phyloP scores from a whole-genome alignment of 1,284 basidiomycete species.

The Rhodotorula glutinis region DNA sequence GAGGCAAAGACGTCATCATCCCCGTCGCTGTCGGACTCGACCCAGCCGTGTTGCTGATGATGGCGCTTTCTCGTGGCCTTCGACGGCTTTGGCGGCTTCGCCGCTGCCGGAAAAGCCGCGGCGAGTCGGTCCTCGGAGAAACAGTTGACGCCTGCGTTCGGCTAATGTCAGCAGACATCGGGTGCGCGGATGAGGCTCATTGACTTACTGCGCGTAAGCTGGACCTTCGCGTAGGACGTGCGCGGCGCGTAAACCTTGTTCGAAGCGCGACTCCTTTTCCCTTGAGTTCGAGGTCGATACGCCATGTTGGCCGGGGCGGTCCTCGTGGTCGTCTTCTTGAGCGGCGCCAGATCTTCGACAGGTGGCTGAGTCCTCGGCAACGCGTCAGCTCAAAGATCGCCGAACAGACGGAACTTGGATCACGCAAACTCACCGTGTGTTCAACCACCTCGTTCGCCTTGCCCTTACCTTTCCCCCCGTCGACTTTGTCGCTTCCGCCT shows the following conservation, averaged over 20 bases:
- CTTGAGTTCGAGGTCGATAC: background rate
- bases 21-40: background rate
- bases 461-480: too few relatives aligned
- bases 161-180: background rate
- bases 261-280: background rate
- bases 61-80: too few relatives aligned
- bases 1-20: background rate
- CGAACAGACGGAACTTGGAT: background rate
- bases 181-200: too few relatives aligned
- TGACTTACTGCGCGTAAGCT: too few relatives aligned
- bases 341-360: too few relatives aligned
- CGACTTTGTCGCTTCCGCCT: too few relatives aligned
- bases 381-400: too few relatives aligned
- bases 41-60: background rate
- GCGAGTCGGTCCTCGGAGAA: slow-evolving; percentile 1
- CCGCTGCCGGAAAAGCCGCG: background rate
- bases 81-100: background rate
- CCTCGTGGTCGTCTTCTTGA: too few relatives aligned
- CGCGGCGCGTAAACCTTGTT: background rate
- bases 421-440: too few relatives aligned
- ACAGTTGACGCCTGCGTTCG: background rate
- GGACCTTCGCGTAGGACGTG: background rate
- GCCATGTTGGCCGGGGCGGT: background rate
- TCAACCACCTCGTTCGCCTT: too few relatives aligned
- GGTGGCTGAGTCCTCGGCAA: too few relatives aligned